A percentile compares a stretch with the other conserved stretches of the same genome.
phyloP scores from a whole-genome alignment of 2,329 filamentous ascomycete species.

The Chrysoporthe deuterocubensis region DNA sequence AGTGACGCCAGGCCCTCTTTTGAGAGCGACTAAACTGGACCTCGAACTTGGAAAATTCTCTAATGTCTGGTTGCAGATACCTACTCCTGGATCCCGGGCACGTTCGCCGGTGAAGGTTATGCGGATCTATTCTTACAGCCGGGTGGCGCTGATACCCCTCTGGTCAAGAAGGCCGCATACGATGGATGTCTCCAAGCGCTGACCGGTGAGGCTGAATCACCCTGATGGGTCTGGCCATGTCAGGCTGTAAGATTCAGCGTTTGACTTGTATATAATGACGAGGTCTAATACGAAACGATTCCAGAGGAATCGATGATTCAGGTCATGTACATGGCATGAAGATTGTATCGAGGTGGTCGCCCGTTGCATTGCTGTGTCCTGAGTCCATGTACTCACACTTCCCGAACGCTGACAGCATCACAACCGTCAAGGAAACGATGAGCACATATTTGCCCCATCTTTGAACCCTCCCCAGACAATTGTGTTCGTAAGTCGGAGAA shows the following conservation, averaged over 20 bases:
- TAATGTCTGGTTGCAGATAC: not conserved
- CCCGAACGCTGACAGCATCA: not conserved
- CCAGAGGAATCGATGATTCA: not conserved
- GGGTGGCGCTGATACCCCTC: slow-evolving; percentile 2
- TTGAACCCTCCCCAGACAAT: too few species aligned
- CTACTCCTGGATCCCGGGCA: slow-evolving; percentile 45
- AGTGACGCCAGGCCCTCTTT: slow-evolving; percentile 16
- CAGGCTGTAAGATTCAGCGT: not conserved
- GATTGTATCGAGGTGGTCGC: not conserved
- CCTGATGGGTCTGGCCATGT: not conserved
- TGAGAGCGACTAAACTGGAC: not conserved
- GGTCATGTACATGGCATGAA: not conserved
- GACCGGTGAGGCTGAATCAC: not conserved
- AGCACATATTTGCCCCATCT: not conserved
- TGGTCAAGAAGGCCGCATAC: slow-evolving; percentile 17
- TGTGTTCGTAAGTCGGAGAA: too few species aligned
- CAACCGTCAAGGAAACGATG: not conserved
- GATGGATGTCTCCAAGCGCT: slow-evolving; percentile 14
- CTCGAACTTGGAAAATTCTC: not conserved
- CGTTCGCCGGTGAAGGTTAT: slow-evolving; percentile 41
- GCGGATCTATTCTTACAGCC: slow-evolving; percentile 9
- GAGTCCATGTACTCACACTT: not conserved
- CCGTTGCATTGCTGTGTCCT: not conserved
- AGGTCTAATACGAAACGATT: not conserved
- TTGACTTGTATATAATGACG: not conserved